Percentiles rank a stretch among this genome's conserved stretches.
Conservation (phyloP, 1,284 basidiomycete genomes). For the Austroboletus olivaceoglutinosus region DNA sequence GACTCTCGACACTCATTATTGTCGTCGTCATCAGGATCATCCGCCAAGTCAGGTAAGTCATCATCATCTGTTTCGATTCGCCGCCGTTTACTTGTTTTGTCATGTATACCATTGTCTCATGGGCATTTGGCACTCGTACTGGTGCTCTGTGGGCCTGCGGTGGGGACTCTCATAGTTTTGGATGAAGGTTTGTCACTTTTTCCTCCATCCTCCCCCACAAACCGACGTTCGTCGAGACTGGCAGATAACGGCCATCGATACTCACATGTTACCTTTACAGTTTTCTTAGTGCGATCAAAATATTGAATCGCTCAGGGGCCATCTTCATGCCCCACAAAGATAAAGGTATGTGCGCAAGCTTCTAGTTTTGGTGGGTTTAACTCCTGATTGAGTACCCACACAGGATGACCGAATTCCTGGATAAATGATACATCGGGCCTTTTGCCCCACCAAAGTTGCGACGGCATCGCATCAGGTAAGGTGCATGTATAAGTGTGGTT, state of each 20-base stretch:
- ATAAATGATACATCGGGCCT: neutral
- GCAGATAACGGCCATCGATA: neutral
- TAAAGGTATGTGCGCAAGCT: neutral
- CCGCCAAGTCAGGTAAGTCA: no score
- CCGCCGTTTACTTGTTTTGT: no score
- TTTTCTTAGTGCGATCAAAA: neutral
- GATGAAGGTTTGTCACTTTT: no score
- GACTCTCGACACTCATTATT: no score
- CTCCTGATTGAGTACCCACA: neutral
- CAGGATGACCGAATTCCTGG: neutral
- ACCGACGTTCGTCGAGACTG: neutral
- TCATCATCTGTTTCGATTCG: neutral
- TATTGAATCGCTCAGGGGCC: neutral
- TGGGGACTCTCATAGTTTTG: no score
- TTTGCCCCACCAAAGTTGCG: no score
- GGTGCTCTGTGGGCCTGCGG: no score
- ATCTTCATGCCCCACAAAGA: neutral
- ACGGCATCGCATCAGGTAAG: neutral
- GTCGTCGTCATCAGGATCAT: no score
- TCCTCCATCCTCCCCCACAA: neutral
- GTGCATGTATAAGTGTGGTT: neutral
- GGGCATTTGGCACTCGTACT: no score
- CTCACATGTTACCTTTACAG: neutral
- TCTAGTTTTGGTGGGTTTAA: neutral
- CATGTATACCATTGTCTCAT: no score